A percentile compares a stretch with the other conserved stretches of the same genome.
Evolutionary conservation across 2,329 filamentous ascomycete species (phyloP).

Genomic region (Hypoxylon sp.): DNA sequence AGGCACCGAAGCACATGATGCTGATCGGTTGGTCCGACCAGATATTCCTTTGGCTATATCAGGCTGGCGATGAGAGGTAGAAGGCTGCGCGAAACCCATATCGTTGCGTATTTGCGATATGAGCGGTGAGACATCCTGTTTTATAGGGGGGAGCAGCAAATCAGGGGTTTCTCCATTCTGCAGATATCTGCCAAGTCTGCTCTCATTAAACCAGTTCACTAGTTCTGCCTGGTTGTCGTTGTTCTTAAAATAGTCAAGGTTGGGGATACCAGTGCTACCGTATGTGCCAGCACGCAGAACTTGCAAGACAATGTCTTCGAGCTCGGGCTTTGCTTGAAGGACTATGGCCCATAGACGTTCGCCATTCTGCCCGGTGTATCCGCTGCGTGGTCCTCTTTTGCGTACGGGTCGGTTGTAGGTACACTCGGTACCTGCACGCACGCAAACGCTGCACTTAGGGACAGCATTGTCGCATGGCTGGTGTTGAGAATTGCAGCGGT

Average conservation of each 20-base stretch:
- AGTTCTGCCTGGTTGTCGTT: constrained; percentile 55
- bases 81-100: constrained; percentile 35
- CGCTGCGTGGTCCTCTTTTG: constrained; percentile 55
- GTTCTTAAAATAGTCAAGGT: constrained; percentile 54
- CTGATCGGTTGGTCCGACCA: constrained; percentile 41
- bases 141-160: constrained; percentile 49
- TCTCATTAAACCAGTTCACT: constrained; percentile 54
- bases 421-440: constrained; percentile 56
- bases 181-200: constrained; percentile 53
- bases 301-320: constrained; percentile 54
- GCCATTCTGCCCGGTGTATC: constrained; percentile 56
- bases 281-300: constrained; percentile 52
- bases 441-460: constrained; percentile 63
- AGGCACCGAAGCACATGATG: constrained; percentile 42
- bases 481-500: constrained; percentile 64
- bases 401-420: constrained; percentile 56
- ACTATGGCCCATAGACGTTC: constrained; percentile 55
- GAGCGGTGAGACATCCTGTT: constrained; percentile 45
- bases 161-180: constrained; percentile 53
- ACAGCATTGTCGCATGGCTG: constrained; percentile 64
- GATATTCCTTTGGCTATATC: constrained; percentile 33
- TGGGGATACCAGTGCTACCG: constrained; percentile 51
- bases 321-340: constrained; percentile 53
- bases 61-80: constrained; percentile 35
- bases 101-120: constrained; percentile 39